These are phyloP conservation scores for Musa acuminata DNA, from an alignment of 176 grass and related monocot genomes.

Conservation along the genomic window DNA sequence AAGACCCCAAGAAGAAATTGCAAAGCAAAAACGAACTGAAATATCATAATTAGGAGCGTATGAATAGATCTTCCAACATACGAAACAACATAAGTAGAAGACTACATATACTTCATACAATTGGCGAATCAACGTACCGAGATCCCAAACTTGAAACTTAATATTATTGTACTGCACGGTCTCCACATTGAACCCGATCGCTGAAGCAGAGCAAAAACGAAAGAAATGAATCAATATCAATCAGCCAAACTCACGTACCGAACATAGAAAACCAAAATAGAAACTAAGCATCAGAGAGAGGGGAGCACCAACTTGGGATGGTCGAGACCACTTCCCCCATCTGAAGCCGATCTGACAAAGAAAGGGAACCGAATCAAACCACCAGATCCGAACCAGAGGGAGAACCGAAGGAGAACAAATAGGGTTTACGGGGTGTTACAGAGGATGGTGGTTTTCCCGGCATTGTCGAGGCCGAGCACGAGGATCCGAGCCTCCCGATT, in stretches of 20 bases:
- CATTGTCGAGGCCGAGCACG: conserved; percentile 93
- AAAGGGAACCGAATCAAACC: conserved; percentile 15
- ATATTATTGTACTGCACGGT: conserved; percentile 98
- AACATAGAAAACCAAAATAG: conserved; percentile 1
- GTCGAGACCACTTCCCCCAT: conserved; percentile 98
- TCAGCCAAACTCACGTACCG: conserved; percentile 9
- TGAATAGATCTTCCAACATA: neutral
- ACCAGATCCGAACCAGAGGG: neutral
- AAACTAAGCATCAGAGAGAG: conserved; percentile 13
- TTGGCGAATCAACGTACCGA: conserved; percentile 41
- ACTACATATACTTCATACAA: neutral
- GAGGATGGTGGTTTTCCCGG: conserved; percentile 95
- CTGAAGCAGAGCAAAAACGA: conserved; percentile 35
- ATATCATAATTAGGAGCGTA: neutral
- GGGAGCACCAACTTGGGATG: conserved; percentile 67
- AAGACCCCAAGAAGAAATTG: too few species aligned
- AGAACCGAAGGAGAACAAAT: neutral
- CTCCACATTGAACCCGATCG: conserved; percentile 97
- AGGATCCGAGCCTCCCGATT: conserved; percentile 97
- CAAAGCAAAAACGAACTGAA: too few species aligned
- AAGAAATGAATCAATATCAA: conserved; percentile 10
- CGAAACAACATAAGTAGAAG: neutral
- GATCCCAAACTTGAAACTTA: conserved; percentile 98
- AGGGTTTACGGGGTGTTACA: conserved; percentile 33
- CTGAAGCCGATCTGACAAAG: conserved; percentile 71